Conservation (phyloP, 768 basidiomycete genomes). For the Psilocybe tampanensis region DNA sequence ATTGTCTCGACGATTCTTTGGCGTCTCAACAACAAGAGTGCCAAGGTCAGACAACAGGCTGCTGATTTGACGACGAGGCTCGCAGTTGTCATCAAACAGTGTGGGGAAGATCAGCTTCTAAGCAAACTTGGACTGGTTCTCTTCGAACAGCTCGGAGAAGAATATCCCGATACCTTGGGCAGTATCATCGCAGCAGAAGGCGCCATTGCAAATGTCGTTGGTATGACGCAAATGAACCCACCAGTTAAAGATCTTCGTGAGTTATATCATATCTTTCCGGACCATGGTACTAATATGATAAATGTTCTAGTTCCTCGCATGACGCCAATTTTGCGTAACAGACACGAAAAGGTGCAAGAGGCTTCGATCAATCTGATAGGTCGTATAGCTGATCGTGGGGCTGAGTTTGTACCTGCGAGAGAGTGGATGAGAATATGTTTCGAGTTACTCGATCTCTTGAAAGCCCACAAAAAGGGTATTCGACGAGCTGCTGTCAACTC, state of each 20-base stretch:
- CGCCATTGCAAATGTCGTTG: conserved; percentile 98
- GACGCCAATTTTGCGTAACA: conserved; percentile 99
- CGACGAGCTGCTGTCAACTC: conserved; percentile 99
- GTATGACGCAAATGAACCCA: conserved; percentile 99
- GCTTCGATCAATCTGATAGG: conserved; percentile 99
- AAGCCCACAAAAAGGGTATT: conserved; percentile 99
- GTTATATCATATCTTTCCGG: conserved; percentile 33
- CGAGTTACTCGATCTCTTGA: conserved; percentile 93
- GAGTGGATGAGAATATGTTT: conserved; percentile 99
- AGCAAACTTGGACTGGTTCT: conserved; percentile 96
- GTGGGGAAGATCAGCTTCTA: conserved; percentile 93
- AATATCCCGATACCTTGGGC: conserved; percentile 98
- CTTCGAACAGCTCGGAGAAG: conserved; percentile 98
- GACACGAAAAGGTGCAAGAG: conserved; percentile 99
- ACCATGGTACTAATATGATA: conserved; percentile 6
- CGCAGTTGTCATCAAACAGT: conserved; percentile 98
- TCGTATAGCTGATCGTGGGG: conserved; percentile 99
- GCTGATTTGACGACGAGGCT: conserved; percentile 97
- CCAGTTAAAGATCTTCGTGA: conserved; percentile 97
- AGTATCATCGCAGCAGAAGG: conserved; percentile 99
- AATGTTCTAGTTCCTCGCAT: conserved; percentile 86
- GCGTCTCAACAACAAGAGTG: conserved; percentile 99
- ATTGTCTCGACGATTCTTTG: conserved; percentile 99
- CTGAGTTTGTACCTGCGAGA: conserved; percentile 96
- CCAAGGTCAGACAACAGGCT: conserved; percentile 98